A percentile compares a stretch with the other conserved stretches of the same genome.
phyloP scores from a whole-genome alignment of 305 asterid genomes.

The Fraxinus sp. region DNA sequence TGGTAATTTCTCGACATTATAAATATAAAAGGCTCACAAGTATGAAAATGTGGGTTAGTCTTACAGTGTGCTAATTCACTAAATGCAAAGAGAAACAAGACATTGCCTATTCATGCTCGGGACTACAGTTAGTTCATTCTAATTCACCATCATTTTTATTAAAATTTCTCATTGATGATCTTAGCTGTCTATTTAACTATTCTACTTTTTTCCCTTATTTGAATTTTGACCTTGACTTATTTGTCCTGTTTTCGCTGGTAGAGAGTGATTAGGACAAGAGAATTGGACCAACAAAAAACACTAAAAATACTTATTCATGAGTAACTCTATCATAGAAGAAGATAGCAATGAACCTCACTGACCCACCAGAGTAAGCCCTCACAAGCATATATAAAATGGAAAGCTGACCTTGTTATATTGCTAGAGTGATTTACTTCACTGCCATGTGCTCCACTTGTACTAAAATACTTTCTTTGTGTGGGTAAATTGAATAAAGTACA shows the following conservation, averaged over 20 bases:
- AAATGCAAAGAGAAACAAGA: not conserved
- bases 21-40: not conserved
- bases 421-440: not conserved
- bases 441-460: not conserved
- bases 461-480: not conserved
- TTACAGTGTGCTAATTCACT: slow-evolving; percentile 1
- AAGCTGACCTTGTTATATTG: not conserved
- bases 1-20: not conserved
- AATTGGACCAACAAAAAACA: not conserved
- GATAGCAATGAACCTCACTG: not conserved
- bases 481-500: not conserved
- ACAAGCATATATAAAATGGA: not conserved
- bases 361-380: not conserved
- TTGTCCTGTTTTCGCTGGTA: not conserved
- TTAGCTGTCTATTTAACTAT: not conserved
- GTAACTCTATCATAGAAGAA: not conserved
- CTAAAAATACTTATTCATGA: not conserved
- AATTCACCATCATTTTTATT: not conserved
- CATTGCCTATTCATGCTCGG: not conserved
- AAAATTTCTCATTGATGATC: not conserved
- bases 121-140: not conserved
- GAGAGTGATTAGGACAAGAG: not conserved
- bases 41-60: not conserved
- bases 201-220: not conserved
- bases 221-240: not conserved